Percentiles rank a stretch among this genome's conserved stretches.
Conservation (phyloP, 2,329 filamentous ascomycete species). For the Pestalotiopsis sp. region DNA sequence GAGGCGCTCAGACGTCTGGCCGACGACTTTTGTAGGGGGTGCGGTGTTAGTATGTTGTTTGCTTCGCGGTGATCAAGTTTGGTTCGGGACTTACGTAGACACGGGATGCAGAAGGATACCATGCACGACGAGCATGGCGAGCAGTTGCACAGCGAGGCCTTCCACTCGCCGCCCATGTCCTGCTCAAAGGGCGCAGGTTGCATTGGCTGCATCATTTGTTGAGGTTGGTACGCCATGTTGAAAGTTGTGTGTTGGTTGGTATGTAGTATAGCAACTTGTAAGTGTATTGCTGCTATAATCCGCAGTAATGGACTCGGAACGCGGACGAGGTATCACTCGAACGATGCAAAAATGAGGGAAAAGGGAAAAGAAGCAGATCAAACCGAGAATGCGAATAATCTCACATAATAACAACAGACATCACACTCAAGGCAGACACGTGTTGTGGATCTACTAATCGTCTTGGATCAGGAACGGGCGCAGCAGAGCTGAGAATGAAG, state of each 20-base stretch:
- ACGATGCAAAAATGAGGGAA: not conserved
- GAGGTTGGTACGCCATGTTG: conserved; percentile 7
- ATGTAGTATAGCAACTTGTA: not conserved
- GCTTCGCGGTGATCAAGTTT: too few species aligned
- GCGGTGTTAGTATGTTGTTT: not conserved
- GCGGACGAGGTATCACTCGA: too few species aligned
- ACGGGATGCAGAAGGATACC: conserved; percentile 30
- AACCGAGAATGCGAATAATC: not conserved
- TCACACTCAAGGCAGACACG: not conserved
- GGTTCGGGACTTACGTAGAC: conserved; percentile 32
- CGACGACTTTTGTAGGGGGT: conserved; percentile 22
- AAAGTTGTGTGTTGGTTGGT: not conserved
- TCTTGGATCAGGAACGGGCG: not conserved
- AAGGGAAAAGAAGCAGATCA: not conserved
- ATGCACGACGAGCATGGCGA: conserved; percentile 28
- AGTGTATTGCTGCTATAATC: not conserved
- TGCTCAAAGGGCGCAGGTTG: not conserved
- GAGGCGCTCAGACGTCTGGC: conserved; percentile 32
- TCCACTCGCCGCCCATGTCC: conserved; percentile 27
- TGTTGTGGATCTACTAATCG: not conserved
- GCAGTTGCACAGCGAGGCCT: conserved; percentile 30
- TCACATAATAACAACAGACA: not conserved
- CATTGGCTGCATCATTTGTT: conserved; percentile 9
- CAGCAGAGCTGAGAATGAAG: not conserved
- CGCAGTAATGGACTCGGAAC: too few species aligned